phyloP scores from a whole-genome alignment of 805 yeast genomes.

The Metschnikowia santaceciliae region DNA sequence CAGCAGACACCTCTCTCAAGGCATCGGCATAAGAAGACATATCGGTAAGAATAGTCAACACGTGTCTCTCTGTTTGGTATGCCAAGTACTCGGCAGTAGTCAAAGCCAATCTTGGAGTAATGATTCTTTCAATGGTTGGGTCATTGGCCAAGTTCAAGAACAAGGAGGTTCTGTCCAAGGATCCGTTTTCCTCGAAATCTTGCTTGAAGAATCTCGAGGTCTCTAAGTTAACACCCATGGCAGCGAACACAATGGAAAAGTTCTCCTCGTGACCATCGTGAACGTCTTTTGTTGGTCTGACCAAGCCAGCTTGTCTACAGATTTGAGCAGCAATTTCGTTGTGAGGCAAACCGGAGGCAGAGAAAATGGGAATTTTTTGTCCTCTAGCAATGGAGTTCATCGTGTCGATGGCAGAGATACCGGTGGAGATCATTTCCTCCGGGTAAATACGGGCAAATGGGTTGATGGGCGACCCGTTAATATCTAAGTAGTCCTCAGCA shows the following conservation, averaged over 20 bases:
- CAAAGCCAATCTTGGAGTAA: slow-evolving; percentile 97
- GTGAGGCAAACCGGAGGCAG: slow-evolving; percentile 99
- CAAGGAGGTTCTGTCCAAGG: slow-evolving; percentile 94
- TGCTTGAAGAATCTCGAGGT: slow-evolving; percentile 98
- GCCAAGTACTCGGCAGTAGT: slow-evolving; percentile 99
- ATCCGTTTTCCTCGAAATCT: slow-evolving; percentile 98
- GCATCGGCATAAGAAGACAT: slow-evolving; percentile 99
- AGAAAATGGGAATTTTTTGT: slow-evolving; percentile 97
- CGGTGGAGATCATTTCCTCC: slow-evolving; percentile 99
- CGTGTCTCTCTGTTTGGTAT: slow-evolving; percentile 99
- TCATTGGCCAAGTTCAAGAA: slow-evolving; percentile 97
- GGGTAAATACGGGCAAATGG: slow-evolving; percentile 98
- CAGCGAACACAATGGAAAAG: slow-evolving; percentile 98
- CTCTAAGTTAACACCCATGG: slow-evolving; percentile 99
- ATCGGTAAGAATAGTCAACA: slow-evolving; percentile 94
- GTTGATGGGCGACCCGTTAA: slow-evolving; percentile 97
- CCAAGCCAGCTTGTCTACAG: slow-evolving; percentile 99
- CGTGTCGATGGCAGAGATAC: slow-evolving; percentile 97
- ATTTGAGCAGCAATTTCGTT: slow-evolving; percentile 99
- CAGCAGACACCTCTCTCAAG: slow-evolving; percentile 98
- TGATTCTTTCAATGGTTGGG: slow-evolving; percentile 99
- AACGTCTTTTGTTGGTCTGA: slow-evolving; percentile 98
- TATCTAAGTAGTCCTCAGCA: slow-evolving; percentile 97
- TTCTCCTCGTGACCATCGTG: slow-evolving; percentile 99
- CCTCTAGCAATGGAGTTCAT: slow-evolving; percentile 99